phyloP scores from a whole-genome alignment of 768 basidiomycete genomes.

The Hericium alpestre region DNA sequence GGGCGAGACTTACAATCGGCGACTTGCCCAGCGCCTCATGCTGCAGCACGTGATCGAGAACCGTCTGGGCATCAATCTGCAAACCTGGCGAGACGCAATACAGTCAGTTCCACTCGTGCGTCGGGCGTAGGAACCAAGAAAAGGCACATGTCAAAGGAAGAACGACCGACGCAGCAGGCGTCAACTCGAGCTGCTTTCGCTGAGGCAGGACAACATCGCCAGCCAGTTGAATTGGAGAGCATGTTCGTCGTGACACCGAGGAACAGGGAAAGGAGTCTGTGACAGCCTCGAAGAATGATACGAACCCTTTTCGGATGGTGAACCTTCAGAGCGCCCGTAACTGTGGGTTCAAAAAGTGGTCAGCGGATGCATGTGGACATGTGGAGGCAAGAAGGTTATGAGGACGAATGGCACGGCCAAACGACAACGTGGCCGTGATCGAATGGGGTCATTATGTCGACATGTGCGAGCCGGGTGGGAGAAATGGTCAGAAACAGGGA shows the following conservation, averaged over 20 bases:
- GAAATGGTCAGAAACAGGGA: not conserved
- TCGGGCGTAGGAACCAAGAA: no score
- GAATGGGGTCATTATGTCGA: not conserved
- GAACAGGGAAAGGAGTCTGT: not conserved
- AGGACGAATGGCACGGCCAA: not conserved
- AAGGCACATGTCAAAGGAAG: no score
- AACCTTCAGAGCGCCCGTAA: constrained; percentile 83
- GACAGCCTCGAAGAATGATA: not conserved
- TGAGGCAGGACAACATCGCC: no score
- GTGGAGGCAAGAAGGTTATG: not conserved
- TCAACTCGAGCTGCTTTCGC: no score
- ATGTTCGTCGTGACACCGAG: not conserved
- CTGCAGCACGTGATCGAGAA: constrained; percentile 59
- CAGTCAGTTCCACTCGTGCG: not conserved
- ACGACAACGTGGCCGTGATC: not conserved
- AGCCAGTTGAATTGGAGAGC: no score
- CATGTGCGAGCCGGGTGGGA: not conserved
- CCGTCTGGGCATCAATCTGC: constrained; percentile 76
- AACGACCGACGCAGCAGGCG: no score
- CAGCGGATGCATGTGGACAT: not conserved
- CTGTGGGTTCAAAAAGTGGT: constrained; percentile 27
- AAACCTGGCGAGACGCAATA: constrained; percentile 38
- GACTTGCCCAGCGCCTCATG: constrained; percentile 59
- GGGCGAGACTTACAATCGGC: constrained; percentile 37
- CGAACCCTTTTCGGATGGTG: constrained; percentile 74